Conservation (phyloP, 1,284 basidiomycete species). For the Sanghuangporus baumii region DNA sequence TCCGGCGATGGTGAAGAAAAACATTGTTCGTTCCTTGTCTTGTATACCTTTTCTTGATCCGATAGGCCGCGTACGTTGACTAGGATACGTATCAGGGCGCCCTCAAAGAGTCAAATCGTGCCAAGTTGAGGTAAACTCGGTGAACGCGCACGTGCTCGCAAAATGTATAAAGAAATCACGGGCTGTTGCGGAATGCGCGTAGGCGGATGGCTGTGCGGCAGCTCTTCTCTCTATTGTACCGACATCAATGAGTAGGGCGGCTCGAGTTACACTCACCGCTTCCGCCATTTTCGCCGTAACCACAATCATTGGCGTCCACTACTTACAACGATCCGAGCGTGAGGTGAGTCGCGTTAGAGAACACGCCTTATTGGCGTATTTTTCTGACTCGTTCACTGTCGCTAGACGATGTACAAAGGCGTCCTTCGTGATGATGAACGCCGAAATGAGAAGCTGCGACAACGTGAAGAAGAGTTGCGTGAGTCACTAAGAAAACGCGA, state of each 20-base stretch:
- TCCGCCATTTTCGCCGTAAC: conserved; percentile 62
- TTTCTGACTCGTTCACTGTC: neutral
- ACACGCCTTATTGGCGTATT: conserved; percentile 1
- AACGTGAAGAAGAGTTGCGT: conserved; percentile 61
- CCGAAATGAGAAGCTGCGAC: conserved; percentile 61
- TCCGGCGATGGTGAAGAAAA: neutral
- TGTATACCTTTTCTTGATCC: neutral
- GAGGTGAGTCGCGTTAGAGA: conserved; percentile 46
- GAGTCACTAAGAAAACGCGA: conserved; percentile 61
- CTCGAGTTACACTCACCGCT: conserved; percentile 73
- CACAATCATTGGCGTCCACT: conserved; percentile 91
- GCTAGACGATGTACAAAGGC: conserved; percentile 85
- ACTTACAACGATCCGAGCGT: conserved; percentile 80
- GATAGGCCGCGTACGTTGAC: neutral
- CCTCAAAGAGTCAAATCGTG: no score
- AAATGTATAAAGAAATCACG: neutral
- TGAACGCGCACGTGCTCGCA: neutral
- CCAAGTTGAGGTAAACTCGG: neutral
- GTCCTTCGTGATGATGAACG: conserved; percentile 86
- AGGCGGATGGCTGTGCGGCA: neutral
- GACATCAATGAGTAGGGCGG: conserved; percentile 59
- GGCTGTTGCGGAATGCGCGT: neutral
- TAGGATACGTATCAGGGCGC: neutral
- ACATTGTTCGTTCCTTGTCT: neutral
- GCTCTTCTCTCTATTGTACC: neutral